These are phyloP conservation scores for Teunomyces tritomae DNA, from an alignment of 805 yeast species.

Conservation along the genomic window DNA sequence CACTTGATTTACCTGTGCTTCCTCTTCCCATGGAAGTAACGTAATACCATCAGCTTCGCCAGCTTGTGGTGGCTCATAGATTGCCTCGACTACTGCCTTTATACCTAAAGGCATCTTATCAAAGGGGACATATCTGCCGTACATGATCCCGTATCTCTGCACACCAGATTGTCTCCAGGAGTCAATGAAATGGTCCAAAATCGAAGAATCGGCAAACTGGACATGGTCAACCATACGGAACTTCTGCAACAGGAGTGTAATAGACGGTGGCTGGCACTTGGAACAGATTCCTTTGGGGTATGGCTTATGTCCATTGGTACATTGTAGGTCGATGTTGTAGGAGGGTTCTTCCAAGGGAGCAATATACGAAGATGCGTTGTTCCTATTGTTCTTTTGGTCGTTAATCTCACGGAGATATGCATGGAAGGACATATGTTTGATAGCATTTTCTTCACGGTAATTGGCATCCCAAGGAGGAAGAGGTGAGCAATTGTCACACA, in stretches of 20 bases:
- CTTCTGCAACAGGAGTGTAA: constrained; percentile 83
- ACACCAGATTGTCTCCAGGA: constrained; percentile 87
- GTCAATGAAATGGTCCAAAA: constrained; percentile 82
- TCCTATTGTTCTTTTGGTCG: constrained; percentile 60
- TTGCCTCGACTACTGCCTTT: constrained; percentile 90
- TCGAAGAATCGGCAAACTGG: constrained; percentile 72
- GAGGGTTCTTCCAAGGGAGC: constrained; percentile 75
- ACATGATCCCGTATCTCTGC: constrained; percentile 82
- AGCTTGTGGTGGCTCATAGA: constrained; percentile 88
- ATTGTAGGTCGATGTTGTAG: constrained; percentile 60
- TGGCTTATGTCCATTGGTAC: constrained; percentile 82
- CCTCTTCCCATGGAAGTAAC: constrained; percentile 54
- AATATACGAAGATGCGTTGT: constrained; percentile 61
- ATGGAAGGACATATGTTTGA: constrained; percentile 87
- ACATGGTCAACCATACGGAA: constrained; percentile 98
- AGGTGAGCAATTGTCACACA: constrained; percentile 97
- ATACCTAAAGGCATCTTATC: constrained; percentile 88
- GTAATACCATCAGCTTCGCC: constrained; percentile 86
- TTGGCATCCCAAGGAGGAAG: constrained; percentile 90
- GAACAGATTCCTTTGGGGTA: constrained; percentile 96
- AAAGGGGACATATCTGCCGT: constrained; percentile 77
- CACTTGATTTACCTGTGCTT: constrained; percentile 49
- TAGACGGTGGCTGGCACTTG: constrained; percentile 94
- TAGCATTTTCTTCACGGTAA: constrained; percentile 69
- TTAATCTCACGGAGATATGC: constrained; percentile 74